Base-by-base conservation (phyloP, 768 basidiomycete genomes). In the Boletellus ananas region DNA sequence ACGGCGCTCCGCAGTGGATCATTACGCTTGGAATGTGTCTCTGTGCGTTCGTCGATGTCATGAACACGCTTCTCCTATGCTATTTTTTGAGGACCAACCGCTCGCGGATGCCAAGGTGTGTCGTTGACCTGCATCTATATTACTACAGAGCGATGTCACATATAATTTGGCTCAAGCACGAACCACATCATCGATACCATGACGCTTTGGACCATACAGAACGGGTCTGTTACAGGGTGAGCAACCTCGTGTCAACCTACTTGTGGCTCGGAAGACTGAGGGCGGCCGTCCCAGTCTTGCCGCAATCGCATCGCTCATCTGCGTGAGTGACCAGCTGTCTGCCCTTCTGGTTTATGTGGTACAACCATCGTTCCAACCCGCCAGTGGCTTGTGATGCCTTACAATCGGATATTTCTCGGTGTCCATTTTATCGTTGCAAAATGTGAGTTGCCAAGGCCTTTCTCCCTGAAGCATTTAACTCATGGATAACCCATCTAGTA, bases 1-100 rank as follows among this genome's bases (percentile, higher is more conserved):
- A 25, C 23, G 23, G 23, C 23, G 23, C 23, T 4, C 29, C 9
- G 8, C 31, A 80, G 76, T 74, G 71, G 67, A 57, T 72, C 4
- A 77, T 79, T 52, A 79, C 79, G 3, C 57, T 68, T 1, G 78
- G 78, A 10, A 61, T 81, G 0, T 58, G 69, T 1, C 66, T 80
- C 1, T 79, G 78, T 4, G 72, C 73, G 2, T 46, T 68, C 5
- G 61, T 78, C 33, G 79, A 81, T 52, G 54, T 79, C 41, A 47
- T 78, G 14, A 78, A 79, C 45, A 76, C 75, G 6, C 58, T 40
- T 3, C 69, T 60, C 18, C 65, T 80, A 17, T 75, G 73, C 49
- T 71, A 67, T 45, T 69, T 73, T 27, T 63, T 81, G 17, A 61
- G 64, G 50, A 61, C 58, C 29, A 75, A 69, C 34, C 68, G 71